Conservation (phyloP, 495 filamentous ascomycete species). For the Trichoderma parareesei region DNA sequence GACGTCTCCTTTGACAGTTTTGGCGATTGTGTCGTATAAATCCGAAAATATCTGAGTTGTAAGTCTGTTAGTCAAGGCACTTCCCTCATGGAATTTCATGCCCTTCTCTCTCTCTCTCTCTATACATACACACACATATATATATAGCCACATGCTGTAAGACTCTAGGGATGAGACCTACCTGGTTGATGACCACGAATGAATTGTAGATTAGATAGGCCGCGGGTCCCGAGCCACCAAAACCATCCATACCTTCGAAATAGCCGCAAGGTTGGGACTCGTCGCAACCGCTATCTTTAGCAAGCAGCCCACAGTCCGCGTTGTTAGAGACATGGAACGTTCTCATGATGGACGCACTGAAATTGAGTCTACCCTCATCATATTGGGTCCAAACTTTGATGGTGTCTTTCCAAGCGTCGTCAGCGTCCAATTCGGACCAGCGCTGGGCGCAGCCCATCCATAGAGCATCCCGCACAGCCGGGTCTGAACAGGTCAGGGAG, state of each 20-base stretch:
- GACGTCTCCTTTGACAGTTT: conserved; percentile 5
- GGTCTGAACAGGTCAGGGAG: conserved; percentile 16
- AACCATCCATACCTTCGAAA: background rate
- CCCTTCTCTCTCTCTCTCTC: background rate
- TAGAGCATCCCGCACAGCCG: background rate
- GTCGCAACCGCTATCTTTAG: background rate
- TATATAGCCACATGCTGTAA: background rate
- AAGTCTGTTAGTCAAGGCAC: background rate
- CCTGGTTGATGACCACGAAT: conserved; percentile 19
- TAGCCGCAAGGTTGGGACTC: conserved; percentile 6
- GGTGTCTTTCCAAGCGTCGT: conserved; percentile 19
- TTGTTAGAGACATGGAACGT: conserved; percentile 8
- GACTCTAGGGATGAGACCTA: background rate
- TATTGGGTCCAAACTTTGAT: conserved; percentile 16
- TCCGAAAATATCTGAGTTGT: conserved; percentile 13
- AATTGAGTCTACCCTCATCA: conserved; percentile 40
- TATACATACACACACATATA: no score
- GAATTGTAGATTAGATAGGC: conserved; percentile 27
- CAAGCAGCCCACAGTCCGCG: background rate
- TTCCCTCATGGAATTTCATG: background rate
- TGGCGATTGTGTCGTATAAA: conserved; percentile 11
- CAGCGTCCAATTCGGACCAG: conserved; percentile 20
- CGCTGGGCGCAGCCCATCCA: conserved; percentile 12
- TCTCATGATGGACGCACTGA: conserved; percentile 66
- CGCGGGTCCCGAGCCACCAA: conserved; percentile 18